Evolutionary conservation across 1,284 basidiomycete species (phyloP).

Genomic region (Malassezia slooffiae): DNA sequence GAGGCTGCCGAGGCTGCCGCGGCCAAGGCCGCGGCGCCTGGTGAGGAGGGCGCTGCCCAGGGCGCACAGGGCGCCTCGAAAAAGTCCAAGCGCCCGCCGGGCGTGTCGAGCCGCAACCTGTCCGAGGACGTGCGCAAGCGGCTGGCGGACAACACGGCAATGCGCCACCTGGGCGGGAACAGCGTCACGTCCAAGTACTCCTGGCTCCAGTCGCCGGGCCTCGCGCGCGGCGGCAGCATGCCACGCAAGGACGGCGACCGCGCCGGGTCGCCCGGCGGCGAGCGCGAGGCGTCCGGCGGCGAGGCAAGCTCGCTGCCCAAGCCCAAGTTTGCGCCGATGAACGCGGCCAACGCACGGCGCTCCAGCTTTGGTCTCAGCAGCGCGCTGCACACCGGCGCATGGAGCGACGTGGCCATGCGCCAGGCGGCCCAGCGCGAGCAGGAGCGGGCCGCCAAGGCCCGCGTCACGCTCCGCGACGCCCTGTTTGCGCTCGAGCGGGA

Average conservation of each 20-base stretch:
- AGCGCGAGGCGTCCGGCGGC: not conserved
- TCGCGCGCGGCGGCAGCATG: conserved; percentile 6
- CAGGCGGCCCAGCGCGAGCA: conserved; percentile 37
- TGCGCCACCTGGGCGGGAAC: conserved; percentile 33
- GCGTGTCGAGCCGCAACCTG: conserved; percentile 35
- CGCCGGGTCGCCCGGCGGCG: conserved; percentile 3
- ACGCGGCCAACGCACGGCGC: conserved; percentile 11
- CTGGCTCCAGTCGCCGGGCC: conserved; percentile 23
- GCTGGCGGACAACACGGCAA: conserved; percentile 42
- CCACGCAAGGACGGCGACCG: conserved; percentile 9
- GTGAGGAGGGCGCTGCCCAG: conserved; percentile 19
- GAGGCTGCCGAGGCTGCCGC: conserved; percentile 24
- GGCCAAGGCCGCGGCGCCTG: conserved; percentile 13
- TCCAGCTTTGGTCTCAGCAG: not conserved
- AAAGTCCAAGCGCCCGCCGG: conserved; percentile 25
- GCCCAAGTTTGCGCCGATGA: conserved; percentile 37
- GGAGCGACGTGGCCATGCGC: conserved; percentile 39
- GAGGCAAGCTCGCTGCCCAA: conserved; percentile 22
- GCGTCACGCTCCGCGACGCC: conserved; percentile 39
- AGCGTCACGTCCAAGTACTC: conserved; percentile 27
- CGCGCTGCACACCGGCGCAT: conserved; percentile 22
- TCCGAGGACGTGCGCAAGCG: conserved; percentile 41
- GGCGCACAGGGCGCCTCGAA: conserved; percentile 18
- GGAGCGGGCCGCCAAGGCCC: conserved; percentile 26
- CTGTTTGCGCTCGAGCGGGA: conserved; percentile 38